phyloP scores from a whole-genome alignment of 106 monocot species.

The Allium sativum region DNA sequence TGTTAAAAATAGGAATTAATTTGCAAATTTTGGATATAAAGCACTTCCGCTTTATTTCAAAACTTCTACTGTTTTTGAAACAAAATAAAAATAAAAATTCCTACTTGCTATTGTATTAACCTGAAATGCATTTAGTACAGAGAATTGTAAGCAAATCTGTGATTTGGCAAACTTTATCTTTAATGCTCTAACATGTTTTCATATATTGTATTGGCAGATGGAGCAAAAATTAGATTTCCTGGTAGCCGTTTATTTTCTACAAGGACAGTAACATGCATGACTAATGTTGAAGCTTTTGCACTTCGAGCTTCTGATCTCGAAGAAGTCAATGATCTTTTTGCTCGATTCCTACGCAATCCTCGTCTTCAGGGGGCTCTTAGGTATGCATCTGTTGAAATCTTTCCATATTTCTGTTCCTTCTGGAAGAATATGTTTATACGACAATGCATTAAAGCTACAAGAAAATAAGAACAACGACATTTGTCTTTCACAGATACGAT shows the following conservation, averaged over 20 bases:
- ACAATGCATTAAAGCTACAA: too few relatives aligned
- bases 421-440: neutral
- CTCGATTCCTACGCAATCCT: conserved; percentile 37
- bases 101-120: too few relatives aligned
- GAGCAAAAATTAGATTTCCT: conserved; percentile 23
- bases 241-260: conserved; percentile 20
- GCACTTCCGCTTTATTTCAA: too few relatives aligned
- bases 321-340: conserved; percentile 22
- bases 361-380: conserved; percentile 50
- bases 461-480: too few relatives aligned
- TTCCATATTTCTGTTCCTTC: too few relatives aligned
- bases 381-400: neutral
- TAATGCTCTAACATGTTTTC: neutral
- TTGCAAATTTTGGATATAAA: too few relatives aligned
- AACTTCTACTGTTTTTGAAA: too few relatives aligned
- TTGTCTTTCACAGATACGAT: conserved; percentile 28
- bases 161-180: too few relatives aligned
- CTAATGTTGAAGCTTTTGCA: conserved; percentile 47
- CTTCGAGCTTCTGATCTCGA: conserved; percentile 34
- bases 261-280: conserved; percentile 33
- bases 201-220: conserved; percentile 13
- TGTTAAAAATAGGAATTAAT: too few relatives aligned
- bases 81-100: too few relatives aligned
- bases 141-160: too few relatives aligned
- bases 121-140: too few relatives aligned